Percentiles rank a stretch among this genome's conserved stretches.
Evolutionary conservation across 495 filamentous ascomycete species (phyloP).

Genomic region (Pyrenopolyporus hunteri): DNA sequence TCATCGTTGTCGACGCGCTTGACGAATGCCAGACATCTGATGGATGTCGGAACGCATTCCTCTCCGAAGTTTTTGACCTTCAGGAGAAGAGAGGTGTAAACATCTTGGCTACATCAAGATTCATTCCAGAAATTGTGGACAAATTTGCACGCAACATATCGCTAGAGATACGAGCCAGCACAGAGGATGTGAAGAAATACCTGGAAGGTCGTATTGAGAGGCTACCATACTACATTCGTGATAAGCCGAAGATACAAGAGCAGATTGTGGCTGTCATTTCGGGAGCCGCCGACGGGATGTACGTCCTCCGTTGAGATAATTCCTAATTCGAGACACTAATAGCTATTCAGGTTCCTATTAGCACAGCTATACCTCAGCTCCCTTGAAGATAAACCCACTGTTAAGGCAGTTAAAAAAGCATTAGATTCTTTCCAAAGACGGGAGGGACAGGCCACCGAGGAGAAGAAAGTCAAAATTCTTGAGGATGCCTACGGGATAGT

Average conservation of each 20-base stretch:
- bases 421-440: no score
- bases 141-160: slow-evolving; percentile 3
- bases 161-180: slow-evolving; percentile 49
- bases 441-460: no score
- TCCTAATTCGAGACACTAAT: slow-evolving; percentile 6
- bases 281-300: slow-evolving; percentile 51
- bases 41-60: slow-evolving; percentile 16
- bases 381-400: slow-evolving; percentile 50
- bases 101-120: slow-evolving; percentile 51
- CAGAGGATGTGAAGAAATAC: slow-evolving; percentile 46
- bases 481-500: slow-evolving; percentile 52
- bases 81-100: slow-evolving; percentile 32
- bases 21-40: slow-evolving; percentile 49
- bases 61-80: slow-evolving; percentile 38
- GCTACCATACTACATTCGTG: slow-evolving; percentile 32
- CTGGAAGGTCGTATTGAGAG: slow-evolving; percentile 33
- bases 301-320: slow-evolving; percentile 2
- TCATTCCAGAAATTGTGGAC: slow-evolving; percentile 42
- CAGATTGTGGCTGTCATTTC: slow-evolving; percentile 43
- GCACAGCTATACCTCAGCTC: slow-evolving; percentile 57
- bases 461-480: slow-evolving; percentile 39
- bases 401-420: no score
- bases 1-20: slow-evolving; percentile 56
- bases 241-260: slow-evolving; percentile 33
- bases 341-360: slow-evolving; percentile 59